Evolutionary conservation across 225 moss, liverwort and hornwort species (phyloP).

Genomic region (Marchantia paleacea): DNA sequence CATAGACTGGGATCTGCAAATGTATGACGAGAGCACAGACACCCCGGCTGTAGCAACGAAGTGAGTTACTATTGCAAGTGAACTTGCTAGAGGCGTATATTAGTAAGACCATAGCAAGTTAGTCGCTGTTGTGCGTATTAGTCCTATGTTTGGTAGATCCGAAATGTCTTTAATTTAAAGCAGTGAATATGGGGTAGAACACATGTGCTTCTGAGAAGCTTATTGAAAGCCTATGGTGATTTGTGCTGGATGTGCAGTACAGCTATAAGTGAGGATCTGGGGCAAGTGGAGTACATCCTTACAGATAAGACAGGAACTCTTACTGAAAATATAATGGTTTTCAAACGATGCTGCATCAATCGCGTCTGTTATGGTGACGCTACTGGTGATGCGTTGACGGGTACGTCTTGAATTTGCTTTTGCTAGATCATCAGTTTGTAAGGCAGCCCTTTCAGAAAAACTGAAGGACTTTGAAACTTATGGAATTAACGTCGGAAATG

Average conservation of each 20-base stretch:
- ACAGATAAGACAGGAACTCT: slow-evolving; percentile 99
- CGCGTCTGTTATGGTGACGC: slow-evolving; percentile 63
- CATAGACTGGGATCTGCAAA: slow-evolving; percentile 95
- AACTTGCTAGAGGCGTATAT: neutral
- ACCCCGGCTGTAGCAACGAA: slow-evolving; percentile 89
- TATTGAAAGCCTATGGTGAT: neutral
- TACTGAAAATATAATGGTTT: slow-evolving; percentile 91
- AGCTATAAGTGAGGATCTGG: slow-evolving; percentile 94
- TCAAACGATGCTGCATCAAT: slow-evolving; percentile 86
- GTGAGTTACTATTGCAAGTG: slow-evolving; percentile 36
- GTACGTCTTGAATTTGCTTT: slow-evolving; percentile 22
- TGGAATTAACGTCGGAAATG: slow-evolving; percentile 1
- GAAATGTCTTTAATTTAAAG: neutral
- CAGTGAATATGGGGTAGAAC: neutral
- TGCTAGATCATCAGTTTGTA: too few relatives aligned
- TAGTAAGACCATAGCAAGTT: neutral
- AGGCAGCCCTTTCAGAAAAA: too few relatives aligned
- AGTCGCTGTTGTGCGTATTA: neutral
- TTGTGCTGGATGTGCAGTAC: slow-evolving; percentile 71
- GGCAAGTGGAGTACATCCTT: slow-evolving; percentile 92
- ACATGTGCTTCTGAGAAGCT: neutral
- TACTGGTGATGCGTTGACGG: slow-evolving; percentile 60
- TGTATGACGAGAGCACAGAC: slow-evolving; percentile 81
- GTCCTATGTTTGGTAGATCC: neutral
- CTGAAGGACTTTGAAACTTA: neutral